Conservation (phyloP, 2,329 filamentous ascomycete species). For the Trichoderma sp. region DNA sequence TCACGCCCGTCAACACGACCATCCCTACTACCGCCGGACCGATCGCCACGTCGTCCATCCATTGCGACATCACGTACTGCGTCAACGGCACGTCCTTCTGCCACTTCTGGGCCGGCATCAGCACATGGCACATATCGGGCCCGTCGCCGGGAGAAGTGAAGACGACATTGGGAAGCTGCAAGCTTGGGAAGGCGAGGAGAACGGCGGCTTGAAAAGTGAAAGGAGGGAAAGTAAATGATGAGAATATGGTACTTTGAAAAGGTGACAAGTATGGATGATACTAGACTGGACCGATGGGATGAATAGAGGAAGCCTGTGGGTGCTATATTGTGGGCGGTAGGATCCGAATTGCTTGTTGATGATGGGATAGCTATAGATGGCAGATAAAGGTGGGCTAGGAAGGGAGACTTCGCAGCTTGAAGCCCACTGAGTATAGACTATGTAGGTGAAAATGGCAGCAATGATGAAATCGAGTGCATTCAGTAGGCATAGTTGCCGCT, state of each 20-base stretch:
- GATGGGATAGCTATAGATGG: background rate
- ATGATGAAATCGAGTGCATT: background rate
- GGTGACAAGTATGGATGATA: background rate
- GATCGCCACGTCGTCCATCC: background rate
- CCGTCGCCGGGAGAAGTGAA: conserved; percentile 45
- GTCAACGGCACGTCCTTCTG: conserved; percentile 43
- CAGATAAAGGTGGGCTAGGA: background rate
- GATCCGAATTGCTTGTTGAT: background rate
- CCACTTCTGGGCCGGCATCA: conserved; percentile 46
- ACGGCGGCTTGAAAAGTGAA: background rate
- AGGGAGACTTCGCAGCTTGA: background rate
- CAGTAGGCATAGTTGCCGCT: background rate
- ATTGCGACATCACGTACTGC: conserved; percentile 45
- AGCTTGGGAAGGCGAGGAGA: conserved; percentile 14
- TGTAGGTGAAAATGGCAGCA: background rate
- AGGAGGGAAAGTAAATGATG: too few relatives aligned
- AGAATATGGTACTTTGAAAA: background rate
- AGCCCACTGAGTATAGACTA: too few relatives aligned
- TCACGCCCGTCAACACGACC: background rate
- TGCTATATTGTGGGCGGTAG: background rate
- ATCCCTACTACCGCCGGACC: background rate
- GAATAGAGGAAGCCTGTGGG: background rate
- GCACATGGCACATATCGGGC: conserved; percentile 42
- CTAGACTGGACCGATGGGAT: background rate
- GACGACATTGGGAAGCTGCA: conserved; percentile 37